Base-by-base conservation (phyloP, 352 stramenopile species). In the Phytophthora crassamura region DNA sequence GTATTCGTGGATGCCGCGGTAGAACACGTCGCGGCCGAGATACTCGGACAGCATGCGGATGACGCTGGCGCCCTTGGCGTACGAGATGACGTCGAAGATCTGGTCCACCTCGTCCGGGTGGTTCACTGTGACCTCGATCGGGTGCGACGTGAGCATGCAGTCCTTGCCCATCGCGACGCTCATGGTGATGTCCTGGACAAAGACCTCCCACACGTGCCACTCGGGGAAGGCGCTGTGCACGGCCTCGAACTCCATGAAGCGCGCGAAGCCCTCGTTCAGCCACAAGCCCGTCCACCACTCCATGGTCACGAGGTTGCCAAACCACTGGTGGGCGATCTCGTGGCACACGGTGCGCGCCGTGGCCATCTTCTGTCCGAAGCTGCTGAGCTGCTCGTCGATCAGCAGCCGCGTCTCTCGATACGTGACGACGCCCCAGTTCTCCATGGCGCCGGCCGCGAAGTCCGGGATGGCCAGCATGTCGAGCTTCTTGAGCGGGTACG, bases 251-350 rank as follows among this genome's bases (percentile, higher is more conserved):
- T 99, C 96, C 77, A 98, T 98, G 84, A 97, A 99, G 39, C 77
- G 91, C 3, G 97, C 97, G 70, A 99, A 99, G 18, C 97, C 97
- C 72, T 99, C 98, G 74, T 99, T 99, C 3, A 99, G 84, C 94
- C 94, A 99, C 34, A 98, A 69, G 4, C 90, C 89, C n/a, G 93
- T 95, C 94, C 94, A 98, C 82, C 97, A 99, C 22, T 94, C 85
- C 97, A 99, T 99, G 7, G 98, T 99, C 11, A 99, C 98, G 0
- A 99, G 75, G 69, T 99, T 99, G 38, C 97, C 96, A 56, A 99
- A 99, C 86, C 83, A 93, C 58, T 99, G 96, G 81, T 99, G 98
- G 0, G 97, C 96, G 6, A 99, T 88, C 78, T 99, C 98, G 74
- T 99, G 98, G 40, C 92, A 98, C 15, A 99, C 97, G 2, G 98